Percentiles rank a stretch among this genome's conserved stretches.
Evolutionary conservation across 257 asterid genomes (phyloP).

Genomic region (Fraxinus quadrangulata): DNA sequence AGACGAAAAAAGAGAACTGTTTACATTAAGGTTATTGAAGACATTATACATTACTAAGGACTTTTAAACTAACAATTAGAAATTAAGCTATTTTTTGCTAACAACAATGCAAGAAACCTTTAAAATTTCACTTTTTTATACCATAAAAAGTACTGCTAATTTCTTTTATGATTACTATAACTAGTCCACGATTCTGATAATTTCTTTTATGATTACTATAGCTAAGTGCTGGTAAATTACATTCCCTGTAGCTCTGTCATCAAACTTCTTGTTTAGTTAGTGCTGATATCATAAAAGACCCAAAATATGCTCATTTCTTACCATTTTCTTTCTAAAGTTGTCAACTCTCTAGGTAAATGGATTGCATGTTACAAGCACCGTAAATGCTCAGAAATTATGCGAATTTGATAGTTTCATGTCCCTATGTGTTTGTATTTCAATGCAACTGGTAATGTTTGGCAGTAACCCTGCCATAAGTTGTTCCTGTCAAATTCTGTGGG

Average conservation of each 20-base stretch:
- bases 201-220: not conserved
- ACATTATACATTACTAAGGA: not conserved
- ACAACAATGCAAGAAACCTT: not conserved
- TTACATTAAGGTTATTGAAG: not conserved
- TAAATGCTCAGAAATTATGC: not conserved
- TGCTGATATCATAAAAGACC: not conserved
- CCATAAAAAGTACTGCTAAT: not conserved
- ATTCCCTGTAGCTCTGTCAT: not conserved
- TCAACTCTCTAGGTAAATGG: not conserved
- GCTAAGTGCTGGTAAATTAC: not conserved
- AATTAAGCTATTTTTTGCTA: not conserved
- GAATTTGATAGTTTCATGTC: not conserved
- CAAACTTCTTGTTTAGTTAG: not conserved
- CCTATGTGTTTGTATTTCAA: not conserved
- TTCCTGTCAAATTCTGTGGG: not conserved
- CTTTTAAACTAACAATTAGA: not conserved
- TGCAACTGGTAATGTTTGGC: not conserved
- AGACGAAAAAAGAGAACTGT: not conserved
- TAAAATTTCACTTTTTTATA: not conserved
- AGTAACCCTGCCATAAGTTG: not conserved
- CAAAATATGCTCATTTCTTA: not conserved
- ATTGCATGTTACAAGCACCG: not conserved
- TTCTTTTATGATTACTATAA: not conserved
- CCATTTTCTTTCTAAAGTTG: not conserved
- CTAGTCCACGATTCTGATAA: not conserved